These are phyloP conservation scores for Amphichorda felina DNA, from an alignment of 2,329 filamentous ascomycete species.

Conservation along the genomic window DNA sequence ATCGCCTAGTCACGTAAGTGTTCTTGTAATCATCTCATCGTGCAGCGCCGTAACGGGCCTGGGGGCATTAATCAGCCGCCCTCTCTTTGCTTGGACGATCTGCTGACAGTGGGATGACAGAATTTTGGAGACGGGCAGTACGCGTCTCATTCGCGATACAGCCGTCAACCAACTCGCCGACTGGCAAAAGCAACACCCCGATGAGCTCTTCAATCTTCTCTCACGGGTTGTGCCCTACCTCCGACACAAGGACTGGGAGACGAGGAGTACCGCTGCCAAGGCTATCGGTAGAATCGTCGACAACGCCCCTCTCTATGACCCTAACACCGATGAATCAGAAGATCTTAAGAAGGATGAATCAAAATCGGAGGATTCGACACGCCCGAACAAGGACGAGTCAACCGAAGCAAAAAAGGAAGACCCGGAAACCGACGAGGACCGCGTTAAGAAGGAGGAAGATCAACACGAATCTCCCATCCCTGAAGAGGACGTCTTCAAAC, in stretches of 20 bases:
- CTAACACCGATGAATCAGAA: slow-evolving; percentile 43
- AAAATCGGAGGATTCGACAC: no score
- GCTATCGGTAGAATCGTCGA: slow-evolving; percentile 90
- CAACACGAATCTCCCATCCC: slow-evolving; percentile 14
- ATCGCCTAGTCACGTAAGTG: slow-evolving; percentile 78
- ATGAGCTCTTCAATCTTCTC: slow-evolving; percentile 92
- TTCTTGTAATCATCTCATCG: not conserved
- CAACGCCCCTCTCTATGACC: slow-evolving; percentile 79
- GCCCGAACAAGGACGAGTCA: slow-evolving; percentile 44
- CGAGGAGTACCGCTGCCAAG: slow-evolving; percentile 82
- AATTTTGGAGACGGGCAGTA: slow-evolving; percentile 94
- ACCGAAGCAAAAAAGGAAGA: slow-evolving; percentile 34
- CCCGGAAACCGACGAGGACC: slow-evolving; percentile 18
- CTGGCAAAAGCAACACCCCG: slow-evolving; percentile 94
- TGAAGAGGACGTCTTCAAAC: slow-evolving; percentile 53
- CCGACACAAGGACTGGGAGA: slow-evolving; percentile 94
- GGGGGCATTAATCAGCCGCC: not conserved
- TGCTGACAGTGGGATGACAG: slow-evolving; percentile 29
- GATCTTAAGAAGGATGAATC: slow-evolving; percentile 27
- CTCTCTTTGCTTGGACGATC: not conserved
- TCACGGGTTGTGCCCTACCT: slow-evolving; percentile 93
- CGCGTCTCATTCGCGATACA: slow-evolving; percentile 88
- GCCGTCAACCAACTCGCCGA: slow-evolving; percentile 94
- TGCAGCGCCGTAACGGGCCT: no score
- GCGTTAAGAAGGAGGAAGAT: slow-evolving; percentile 43